Conservation (phyloP, 768 basidiomycete genomes). For the Leccinum subtestaceum region DNA sequence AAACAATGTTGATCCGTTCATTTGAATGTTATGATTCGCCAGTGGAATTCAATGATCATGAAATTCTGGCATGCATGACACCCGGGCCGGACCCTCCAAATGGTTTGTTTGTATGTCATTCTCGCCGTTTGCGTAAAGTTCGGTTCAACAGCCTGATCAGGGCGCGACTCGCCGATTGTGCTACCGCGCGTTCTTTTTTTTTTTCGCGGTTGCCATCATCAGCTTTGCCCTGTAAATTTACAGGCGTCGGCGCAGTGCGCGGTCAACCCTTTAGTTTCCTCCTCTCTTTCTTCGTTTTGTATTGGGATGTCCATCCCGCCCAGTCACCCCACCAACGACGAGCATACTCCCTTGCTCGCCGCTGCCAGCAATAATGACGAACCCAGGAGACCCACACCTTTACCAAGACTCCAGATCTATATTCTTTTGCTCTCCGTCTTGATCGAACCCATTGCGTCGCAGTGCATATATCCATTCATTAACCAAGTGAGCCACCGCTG, state of each 20-base stretch:
- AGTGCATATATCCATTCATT: slow-evolving; percentile 50
- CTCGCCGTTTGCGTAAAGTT: not conserved
- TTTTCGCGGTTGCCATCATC: slow-evolving; percentile 6
- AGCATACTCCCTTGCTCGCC: slow-evolving; percentile 25
- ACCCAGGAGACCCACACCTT: slow-evolving; percentile 35
- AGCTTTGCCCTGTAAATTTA: slow-evolving; percentile 21
- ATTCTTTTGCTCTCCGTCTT: slow-evolving; percentile 43
- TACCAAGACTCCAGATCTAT: slow-evolving; percentile 44
- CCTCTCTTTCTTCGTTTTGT: slow-evolving; percentile 1
- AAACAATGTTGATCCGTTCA: not conserved
- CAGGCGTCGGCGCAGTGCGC: not conserved
- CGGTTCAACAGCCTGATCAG: not conserved
- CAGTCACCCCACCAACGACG: slow-evolving; percentile 16
- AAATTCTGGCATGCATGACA: not conserved
- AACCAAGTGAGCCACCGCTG: slow-evolving; percentile 36
- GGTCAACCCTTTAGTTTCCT: not conserved
- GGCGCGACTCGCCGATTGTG: not conserved
- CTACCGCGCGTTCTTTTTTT: not conserved
- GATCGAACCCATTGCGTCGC: slow-evolving; percentile 47
- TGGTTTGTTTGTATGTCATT: not conserved
- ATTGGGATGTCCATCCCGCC: slow-evolving; percentile 16
- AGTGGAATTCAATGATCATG: not conserved
- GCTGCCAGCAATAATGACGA: slow-evolving; percentile 5
- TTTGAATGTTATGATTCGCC: not conserved
- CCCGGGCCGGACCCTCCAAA: not conserved